These are phyloP conservation scores for Pseudisothecium myosuroides DNA, from an alignment of 225 moss, liverwort and hornwort species.

Conservation along the genomic window DNA sequence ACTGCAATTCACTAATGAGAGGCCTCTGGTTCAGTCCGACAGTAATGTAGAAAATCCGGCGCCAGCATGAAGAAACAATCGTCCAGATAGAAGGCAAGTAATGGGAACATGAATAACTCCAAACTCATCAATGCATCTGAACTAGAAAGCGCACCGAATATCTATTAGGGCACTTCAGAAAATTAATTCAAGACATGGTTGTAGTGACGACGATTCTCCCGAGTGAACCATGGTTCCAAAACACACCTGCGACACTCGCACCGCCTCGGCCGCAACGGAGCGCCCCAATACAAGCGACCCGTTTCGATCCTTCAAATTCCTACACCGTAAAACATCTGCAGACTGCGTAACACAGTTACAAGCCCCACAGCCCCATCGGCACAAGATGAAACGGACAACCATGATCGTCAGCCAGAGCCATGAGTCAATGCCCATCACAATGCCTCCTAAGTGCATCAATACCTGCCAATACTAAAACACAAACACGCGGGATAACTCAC, in stretches of 20 bases:
- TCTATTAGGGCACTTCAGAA: background rate
- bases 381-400: background rate
- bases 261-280: background rate
- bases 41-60: background rate
- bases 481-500: background rate
- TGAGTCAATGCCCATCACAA: background rate
- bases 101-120: background rate
- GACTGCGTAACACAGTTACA: background rate
- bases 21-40: background rate
- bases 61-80: background rate
- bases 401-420: background rate
- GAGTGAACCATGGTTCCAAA: background rate
- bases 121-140: background rate
- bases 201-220: background rate
- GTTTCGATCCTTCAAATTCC: background rate
- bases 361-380: background rate
- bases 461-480: background rate
- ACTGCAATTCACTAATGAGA: background rate
- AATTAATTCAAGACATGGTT: background rate
- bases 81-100: background rate
- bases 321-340: background rate
- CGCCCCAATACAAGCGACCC: background rate
- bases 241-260: background rate
- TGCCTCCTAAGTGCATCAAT: background rate
- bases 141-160: background rate